phyloP scores from a whole-genome alignment of 495 filamentous ascomycete species.

The Aspergillus wentii region DNA sequence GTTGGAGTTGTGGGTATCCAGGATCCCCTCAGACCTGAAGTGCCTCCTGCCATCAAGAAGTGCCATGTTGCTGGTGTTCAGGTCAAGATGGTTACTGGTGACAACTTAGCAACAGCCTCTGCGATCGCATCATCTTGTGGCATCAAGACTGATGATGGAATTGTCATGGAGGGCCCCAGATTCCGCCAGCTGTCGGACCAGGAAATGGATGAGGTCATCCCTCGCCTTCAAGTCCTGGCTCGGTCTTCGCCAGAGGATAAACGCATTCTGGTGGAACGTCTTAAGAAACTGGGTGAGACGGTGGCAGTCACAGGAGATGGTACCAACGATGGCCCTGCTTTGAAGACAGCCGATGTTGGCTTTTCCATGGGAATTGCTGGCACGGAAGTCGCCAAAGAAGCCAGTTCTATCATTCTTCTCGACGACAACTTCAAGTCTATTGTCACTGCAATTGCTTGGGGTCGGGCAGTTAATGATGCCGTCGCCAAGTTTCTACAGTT shows the following conservation, averaged over 20 bases:
- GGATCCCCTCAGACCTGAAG: conserved; percentile 66
- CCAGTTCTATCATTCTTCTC: conserved; percentile 86
- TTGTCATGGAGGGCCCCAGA: conserved; percentile 78
- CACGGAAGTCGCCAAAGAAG: conserved; percentile 91
- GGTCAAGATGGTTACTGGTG: conserved; percentile 86
- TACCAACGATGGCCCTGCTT: conserved; percentile 83
- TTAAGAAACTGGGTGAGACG: conserved; percentile 72
- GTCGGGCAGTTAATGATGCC: conserved; percentile 84
- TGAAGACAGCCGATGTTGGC: conserved; percentile 81
- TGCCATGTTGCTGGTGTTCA: conserved; percentile 76
- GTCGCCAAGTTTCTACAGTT: conserved; percentile 90
- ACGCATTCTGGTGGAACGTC: conserved; percentile 66
- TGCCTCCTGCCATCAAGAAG: conserved; percentile 65
- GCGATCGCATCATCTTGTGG: conserved; percentile 83
- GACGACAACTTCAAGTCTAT: conserved; percentile 90
- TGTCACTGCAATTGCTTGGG: conserved; percentile 86
- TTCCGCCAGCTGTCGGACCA: conserved; percentile 72
- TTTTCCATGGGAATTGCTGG: conserved; percentile 93
- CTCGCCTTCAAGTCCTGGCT: conserved; percentile 74
- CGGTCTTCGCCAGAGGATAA: conserved; percentile 88
- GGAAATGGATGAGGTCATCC: conserved; percentile 68
- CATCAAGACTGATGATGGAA: conserved; percentile 66
- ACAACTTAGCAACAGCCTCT: conserved; percentile 76
- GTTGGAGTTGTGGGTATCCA: conserved; percentile 62
- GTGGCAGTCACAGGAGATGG: conserved; percentile 87